phyloP scores from a whole-genome alignment of 164 flowering plant genomes.

The Taxillus chinensis region DNA sequence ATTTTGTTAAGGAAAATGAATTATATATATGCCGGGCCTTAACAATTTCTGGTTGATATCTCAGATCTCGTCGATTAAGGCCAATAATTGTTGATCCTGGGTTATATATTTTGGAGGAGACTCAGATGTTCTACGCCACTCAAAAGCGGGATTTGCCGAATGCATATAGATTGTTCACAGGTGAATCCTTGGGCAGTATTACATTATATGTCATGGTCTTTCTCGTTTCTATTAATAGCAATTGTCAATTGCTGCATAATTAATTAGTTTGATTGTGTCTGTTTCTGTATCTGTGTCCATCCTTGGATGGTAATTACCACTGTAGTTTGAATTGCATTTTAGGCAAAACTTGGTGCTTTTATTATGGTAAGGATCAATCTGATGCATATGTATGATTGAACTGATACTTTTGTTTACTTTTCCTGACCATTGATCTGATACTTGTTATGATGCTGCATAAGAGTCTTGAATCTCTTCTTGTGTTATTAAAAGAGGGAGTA shows the following conservation, averaged over 20 bases:
- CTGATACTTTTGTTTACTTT: too few relatives aligned
- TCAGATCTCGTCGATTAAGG: slow-evolving; percentile 54
- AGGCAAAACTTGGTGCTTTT: background rate
- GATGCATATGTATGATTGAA: too few relatives aligned
- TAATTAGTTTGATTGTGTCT: too few relatives aligned
- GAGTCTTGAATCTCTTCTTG: too few relatives aligned
- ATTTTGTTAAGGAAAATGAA: background rate
- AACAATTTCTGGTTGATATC: slow-evolving; percentile 7
- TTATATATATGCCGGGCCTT: background rate
- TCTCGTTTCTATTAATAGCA: too few relatives aligned
- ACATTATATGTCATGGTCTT: background rate
- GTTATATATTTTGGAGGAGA: slow-evolving; percentile 51
- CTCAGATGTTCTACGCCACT: slow-evolving; percentile 57
- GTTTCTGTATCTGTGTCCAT: too few relatives aligned
- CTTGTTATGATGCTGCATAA: too few relatives aligned
- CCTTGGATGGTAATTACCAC: too few relatives aligned
- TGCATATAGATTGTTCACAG: slow-evolving; percentile 70
- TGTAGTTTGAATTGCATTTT: background rate
- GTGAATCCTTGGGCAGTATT: slow-evolving; percentile 17
- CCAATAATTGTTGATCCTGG: slow-evolving; percentile 83
- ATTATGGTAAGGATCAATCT: too few relatives aligned
- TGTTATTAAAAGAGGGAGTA: too few relatives aligned
- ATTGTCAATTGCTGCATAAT: too few relatives aligned
- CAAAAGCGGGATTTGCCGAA: slow-evolving; percentile 74
- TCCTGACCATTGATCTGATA: too few relatives aligned